A percentile compares a stretch with the other conserved stretches of the same genome.
Evolutionary conservation across 1,139 yeast genomes (phyloP).

Genomic region (Pichia sp.): DNA sequence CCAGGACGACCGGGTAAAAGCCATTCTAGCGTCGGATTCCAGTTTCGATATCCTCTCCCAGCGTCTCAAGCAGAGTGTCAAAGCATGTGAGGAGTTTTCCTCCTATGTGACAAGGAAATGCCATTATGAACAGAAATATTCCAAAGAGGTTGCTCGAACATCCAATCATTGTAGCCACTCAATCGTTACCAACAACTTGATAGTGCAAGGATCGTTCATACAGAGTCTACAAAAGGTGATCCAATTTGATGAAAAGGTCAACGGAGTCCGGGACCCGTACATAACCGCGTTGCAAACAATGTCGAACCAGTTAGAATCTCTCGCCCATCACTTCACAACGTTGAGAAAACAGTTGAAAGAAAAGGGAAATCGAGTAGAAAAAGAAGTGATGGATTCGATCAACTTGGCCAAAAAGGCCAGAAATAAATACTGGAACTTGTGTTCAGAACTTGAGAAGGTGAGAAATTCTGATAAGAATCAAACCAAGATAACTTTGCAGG

Average conservation of each 20-base stretch:
- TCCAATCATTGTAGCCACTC: constrained; percentile 47
- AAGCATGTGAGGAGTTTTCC: constrained; percentile 81
- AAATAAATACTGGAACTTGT: constrained; percentile 69
- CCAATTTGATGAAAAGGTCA: constrained; percentile 69
- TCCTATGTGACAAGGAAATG: constrained; percentile 77
- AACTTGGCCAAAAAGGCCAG: constrained; percentile 85
- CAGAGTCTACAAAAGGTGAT: constrained; percentile 63
- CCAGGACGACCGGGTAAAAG: constrained; percentile 45
- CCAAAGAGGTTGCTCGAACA: constrained; percentile 65
- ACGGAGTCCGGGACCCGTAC: constrained; percentile 68
- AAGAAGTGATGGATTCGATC: constrained; percentile 78
- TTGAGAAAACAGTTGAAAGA: constrained; percentile 77
- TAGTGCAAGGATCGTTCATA: constrained; percentile 69
- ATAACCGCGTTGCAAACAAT: constrained; percentile 76
- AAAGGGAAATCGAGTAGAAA: constrained; percentile 75
- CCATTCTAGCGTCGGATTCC: constrained; percentile 53
- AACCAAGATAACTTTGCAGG: constrained; percentile 73
- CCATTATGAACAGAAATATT: constrained; percentile 73
- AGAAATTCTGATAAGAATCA: constrained; percentile 75
- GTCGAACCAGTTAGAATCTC: constrained; percentile 79
- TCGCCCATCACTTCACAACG: constrained; percentile 64
- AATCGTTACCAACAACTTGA: constrained; percentile 37
- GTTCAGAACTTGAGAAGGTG: constrained; percentile 83
- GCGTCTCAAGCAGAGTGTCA: constrained; percentile 73
- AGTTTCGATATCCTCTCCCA: constrained; percentile 63